Conservation (phyloP, 2,329 filamentous ascomycete genomes). For the Tolypocladium guangdongense region DNA sequence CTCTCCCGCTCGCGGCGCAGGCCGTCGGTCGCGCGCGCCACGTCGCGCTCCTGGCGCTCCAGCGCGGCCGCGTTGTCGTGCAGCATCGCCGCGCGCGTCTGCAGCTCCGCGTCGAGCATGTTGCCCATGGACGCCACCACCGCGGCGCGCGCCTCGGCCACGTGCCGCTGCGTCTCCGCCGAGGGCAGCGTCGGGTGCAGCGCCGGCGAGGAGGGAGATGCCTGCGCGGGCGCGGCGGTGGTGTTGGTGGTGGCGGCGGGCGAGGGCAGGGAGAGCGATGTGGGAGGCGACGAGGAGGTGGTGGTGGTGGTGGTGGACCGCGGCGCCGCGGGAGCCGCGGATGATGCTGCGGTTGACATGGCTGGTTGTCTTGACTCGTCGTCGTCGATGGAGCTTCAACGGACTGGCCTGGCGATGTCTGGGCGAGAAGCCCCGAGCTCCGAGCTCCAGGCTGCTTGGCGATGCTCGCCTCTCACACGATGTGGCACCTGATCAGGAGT, state of each 20-base stretch:
- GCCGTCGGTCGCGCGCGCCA: constrained; percentile 46
- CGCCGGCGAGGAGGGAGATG: constrained; percentile 8
- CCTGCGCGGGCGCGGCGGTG: not conserved
- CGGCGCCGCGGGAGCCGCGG: not conserved
- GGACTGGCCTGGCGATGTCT: not conserved
- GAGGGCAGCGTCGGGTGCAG: constrained; percentile 29
- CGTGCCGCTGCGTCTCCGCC: constrained; percentile 32
- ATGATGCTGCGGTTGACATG: not conserved
- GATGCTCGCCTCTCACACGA: not conserved
- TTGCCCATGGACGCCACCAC: constrained; percentile 56
- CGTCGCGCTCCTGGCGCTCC: constrained; percentile 54
- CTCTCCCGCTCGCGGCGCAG: constrained; percentile 54
- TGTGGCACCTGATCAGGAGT: not conserved
- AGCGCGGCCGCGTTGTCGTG: constrained; percentile 59
- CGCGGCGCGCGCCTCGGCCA: constrained; percentile 46
- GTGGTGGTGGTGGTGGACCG: not conserved
- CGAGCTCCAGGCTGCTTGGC: not conserved
- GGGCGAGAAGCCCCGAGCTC: not conserved
- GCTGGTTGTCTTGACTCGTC: not conserved
- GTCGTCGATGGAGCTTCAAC: not conserved
- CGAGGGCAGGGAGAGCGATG: not conserved
- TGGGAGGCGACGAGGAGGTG: not conserved
- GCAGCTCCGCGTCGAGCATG: constrained; percentile 57
- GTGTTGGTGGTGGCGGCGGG: not conserved
- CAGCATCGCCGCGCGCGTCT: constrained; percentile 55